phyloP scores from a whole-genome alignment of 2,329 filamentous ascomycete genomes.

The Fusarium tricinctum region DNA sequence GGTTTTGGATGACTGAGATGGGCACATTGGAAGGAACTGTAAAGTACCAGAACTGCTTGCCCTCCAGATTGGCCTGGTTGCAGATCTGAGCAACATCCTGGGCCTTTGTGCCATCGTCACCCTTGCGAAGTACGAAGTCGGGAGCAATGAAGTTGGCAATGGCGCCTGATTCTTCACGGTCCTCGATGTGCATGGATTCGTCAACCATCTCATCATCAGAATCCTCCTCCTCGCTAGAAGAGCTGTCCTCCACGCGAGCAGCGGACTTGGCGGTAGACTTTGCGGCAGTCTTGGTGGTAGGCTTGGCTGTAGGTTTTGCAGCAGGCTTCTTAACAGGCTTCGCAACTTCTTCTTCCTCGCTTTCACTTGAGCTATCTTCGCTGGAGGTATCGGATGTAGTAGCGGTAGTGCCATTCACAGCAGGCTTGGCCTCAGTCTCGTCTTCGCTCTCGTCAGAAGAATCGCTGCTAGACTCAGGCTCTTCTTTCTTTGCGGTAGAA shows the following conservation, averaged over 20 bases:
- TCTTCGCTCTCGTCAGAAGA: constrained; percentile 50
- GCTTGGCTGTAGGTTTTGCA: constrained; percentile 32
- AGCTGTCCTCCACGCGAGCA: constrained; percentile 34
- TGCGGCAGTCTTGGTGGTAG: constrained; percentile 19
- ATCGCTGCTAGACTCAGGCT: constrained; percentile 44
- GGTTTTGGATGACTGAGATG: constrained; percentile 74
- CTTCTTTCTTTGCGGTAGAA: constrained; percentile 27
- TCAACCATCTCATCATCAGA: constrained; percentile 54
- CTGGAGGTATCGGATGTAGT: constrained; percentile 43
- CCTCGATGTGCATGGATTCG: constrained; percentile 58
- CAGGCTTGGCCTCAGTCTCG: constrained; percentile 40
- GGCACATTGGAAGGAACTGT: constrained; percentile 78
- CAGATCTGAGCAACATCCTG: constrained; percentile 69
- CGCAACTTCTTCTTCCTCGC: constrained; percentile 39
- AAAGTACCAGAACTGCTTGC: constrained; percentile 86
- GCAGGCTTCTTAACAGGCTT: constrained; percentile 33
- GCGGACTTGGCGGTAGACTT: constrained; percentile 34
- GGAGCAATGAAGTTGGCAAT: constrained; percentile 63
- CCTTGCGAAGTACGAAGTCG: constrained; percentile 68
- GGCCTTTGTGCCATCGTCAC: constrained; percentile 55
- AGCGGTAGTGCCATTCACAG: constrained; percentile 33
- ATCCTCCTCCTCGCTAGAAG: constrained; percentile 49
- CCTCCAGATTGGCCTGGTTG: constrained; percentile 69
- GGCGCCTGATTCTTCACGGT: constrained; percentile 56
- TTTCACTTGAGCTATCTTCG: constrained; percentile 47